These are phyloP conservation scores for Pseudopithomyces maydicus DNA, from an alignment of 2,329 filamentous ascomycete species.

Conservation along the genomic window DNA sequence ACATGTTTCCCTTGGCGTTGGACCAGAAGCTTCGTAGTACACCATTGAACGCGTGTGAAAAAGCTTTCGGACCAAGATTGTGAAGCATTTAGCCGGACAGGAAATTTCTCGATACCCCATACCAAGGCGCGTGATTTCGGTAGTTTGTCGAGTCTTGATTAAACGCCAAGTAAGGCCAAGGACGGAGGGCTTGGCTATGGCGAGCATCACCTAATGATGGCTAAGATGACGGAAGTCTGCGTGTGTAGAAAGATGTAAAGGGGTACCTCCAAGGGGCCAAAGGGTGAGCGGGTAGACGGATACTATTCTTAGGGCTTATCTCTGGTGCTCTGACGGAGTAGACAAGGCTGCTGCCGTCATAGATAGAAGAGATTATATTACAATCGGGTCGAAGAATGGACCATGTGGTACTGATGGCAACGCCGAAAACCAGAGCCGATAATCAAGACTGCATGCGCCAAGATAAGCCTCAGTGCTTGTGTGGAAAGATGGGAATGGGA, in stretches of 20 bases:
- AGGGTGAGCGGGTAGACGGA: not conserved
- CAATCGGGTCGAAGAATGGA: not conserved
- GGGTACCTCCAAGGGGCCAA: not conserved
- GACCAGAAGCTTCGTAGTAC: conserved; percentile 11
- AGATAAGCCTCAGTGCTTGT: not conserved
- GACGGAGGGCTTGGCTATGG: not conserved
- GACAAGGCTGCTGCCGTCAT: not conserved
- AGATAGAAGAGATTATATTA: not conserved
- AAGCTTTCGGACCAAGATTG: conserved; percentile 23
- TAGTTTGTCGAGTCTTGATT: conserved; percentile 13
- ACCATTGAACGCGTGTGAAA: conserved; percentile 8
- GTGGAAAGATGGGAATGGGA: not conserved
- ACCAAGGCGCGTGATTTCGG: conserved; percentile 15
- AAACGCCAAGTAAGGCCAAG: conserved; percentile 6
- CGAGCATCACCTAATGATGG: not conserved
- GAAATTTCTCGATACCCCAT: conserved; percentile 13
- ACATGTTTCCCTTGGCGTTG: conserved; percentile 10
- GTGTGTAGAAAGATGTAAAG: not conserved
- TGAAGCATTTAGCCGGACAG: conserved; percentile 35
- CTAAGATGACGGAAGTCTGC: not conserved
- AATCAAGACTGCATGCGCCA: not conserved
- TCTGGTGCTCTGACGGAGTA: not conserved
- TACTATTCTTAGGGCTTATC: conserved; percentile 1
- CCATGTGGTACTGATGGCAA: not conserved
- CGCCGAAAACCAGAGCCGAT: not conserved